phyloP scores from a whole-genome alignment of 2,329 filamentous ascomycete genomes.

The Dothistroma pini region DNA sequence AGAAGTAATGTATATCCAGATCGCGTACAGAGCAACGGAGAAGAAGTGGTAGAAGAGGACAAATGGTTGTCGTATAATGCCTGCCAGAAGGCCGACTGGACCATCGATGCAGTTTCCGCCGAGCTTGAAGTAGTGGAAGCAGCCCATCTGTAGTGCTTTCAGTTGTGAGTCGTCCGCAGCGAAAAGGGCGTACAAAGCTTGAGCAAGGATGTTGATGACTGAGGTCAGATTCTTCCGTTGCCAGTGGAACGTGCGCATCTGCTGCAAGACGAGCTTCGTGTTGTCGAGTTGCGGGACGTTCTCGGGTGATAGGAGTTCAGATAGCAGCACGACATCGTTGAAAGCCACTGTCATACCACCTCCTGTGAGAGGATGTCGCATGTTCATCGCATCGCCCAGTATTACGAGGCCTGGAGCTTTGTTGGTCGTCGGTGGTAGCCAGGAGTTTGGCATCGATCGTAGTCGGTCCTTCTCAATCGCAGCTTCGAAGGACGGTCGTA shows the following conservation, averaged over 20 bases:
- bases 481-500: conserved; percentile 68
- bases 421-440: conserved; percentile 76
- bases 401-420: conserved; percentile 70
- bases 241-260: conserved; percentile 81
- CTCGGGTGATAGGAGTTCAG: conserved; percentile 67
- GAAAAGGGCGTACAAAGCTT: conserved; percentile 88
- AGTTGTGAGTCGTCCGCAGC: conserved; percentile 77
- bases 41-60: conserved; percentile 93
- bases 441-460: conserved; percentile 93
- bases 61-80: conserved; percentile 71
- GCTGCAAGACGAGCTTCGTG: conserved; percentile 59
- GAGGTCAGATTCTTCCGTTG: conserved; percentile 73
- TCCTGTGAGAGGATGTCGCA: conserved; percentile 97
- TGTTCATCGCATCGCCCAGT: conserved; percentile 94
- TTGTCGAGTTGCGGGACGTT: conserved; percentile 67
- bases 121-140: conserved; percentile 85
- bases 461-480: conserved; percentile 76
- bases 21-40: conserved; percentile 80
- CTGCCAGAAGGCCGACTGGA: conserved; percentile 76
- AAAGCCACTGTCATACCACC: conserved; percentile 98
- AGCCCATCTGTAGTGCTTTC: conserved; percentile 77
- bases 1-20: conserved; percentile 63
- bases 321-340: conserved; percentile 80
- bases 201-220: conserved; percentile 97
- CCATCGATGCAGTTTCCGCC: conserved; percentile 70